Evolutionary conservation across 2,329 filamentous ascomycete genomes (phyloP), one percentile per base, ranked within the genome.

Genomic region (Periglandula ipomoeae): DNA sequence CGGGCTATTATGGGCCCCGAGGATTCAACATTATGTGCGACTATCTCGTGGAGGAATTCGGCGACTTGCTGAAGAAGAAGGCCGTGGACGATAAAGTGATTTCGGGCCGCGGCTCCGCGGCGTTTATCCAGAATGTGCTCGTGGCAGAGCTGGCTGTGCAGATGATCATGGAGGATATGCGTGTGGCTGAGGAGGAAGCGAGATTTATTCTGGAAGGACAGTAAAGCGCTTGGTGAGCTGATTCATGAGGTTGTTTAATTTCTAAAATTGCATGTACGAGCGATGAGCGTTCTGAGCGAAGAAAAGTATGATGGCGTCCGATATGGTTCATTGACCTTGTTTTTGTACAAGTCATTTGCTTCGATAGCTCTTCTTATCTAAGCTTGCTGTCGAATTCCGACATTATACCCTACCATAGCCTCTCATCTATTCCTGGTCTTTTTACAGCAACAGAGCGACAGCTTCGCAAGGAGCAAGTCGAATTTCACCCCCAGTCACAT

Each of bases 1-100:
- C 86, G 9, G 89, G 89, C 0, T 95, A 95, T 65, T 95, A 95
- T 65, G 89, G 89, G 2, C 77, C 83, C 3, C 78, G 82, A 19
- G 89, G 89, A 1, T 73, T 85, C 46, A 78, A 79, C 44, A 67
- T 77, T 46, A 87, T 95, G 76, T 85, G 81, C 40, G 82, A 87
- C 57, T 77, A 76, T 48, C 76, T 89, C 34, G 80, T 86, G 50
- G 59, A 67, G 3, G 71, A 72, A 42, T 82, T 87, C 61, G 78
- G 76, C 13, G 62, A 71, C 8, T 64, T 78, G 52, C 65, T 91
- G 26, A 80, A 84, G 50, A 71, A 76, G 54, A 73, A 78, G 48
- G 79, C 84, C 2, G 70, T 81, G 15, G 71, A 75, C 46, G 86
- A 91, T 60, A 68, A 72, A 15, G 70, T 88, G 17, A 78, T 90